Base-by-base conservation (phyloP, 2,329 filamentous ascomycete species). In the Fusarium sp. region DNA sequence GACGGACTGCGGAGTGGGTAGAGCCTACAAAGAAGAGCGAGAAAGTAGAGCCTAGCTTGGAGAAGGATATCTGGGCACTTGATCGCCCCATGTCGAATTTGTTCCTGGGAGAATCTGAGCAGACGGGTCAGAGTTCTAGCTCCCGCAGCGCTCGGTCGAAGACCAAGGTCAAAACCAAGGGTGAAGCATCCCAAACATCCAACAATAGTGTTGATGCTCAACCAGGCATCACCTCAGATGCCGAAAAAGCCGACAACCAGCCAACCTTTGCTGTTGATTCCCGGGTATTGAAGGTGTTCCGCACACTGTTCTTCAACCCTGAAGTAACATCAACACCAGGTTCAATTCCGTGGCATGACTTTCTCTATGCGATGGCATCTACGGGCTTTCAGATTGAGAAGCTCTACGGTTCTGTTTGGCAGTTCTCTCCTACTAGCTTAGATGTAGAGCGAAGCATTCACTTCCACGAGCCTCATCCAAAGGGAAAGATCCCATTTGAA, bases 21-120 rank as follows among this genome's bases (percentile, higher is more conserved):
- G 30, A 57, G 15, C 39, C 54, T 3, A 2, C 6, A 0, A 28
- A 44, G 24, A 30, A 2, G 0, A 20, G 30, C 14, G 7, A n/a
- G 1, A 54, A 43, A 19, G 15, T 5, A 6, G 26, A 12, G 4
- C 26, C 23, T 5, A 2, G 19, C 1, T 1, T n/a, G 17, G n/a
- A 39, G 0, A 6, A 15, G 3, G 54, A 55, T 15, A 14, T 45
- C 0, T 45, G 48, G 39, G 17, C 4, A 1, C 30, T 57, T 4
- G 24, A 21, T 32, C 26, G 20, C 1, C 48, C 54, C 5, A 4
- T 54, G 6, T 54, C 48, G 1, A 57, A 20, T 2, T 6, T 57
- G 4, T 45, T 57, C 1, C 12, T 57, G 0, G 38, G 10, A 12
- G n/a, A 30, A 1, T 19, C 30, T 87, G 81, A 28, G 10, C 5